Conservation (phyloP, 371 early-diverging fungal genomes). For the Lichtheimia ramosa region DNA sequence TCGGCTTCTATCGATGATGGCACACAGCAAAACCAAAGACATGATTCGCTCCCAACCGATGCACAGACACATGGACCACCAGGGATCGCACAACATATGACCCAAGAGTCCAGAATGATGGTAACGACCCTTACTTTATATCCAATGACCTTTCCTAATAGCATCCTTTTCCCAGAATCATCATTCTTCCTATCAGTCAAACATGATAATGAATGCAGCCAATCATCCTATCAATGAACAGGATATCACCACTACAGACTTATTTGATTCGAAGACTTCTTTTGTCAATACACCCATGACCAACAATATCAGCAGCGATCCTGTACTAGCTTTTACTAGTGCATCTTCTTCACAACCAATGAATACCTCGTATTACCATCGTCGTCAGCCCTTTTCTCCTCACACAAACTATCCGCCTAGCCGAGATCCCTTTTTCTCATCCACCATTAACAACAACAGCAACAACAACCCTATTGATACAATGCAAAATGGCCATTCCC, state of each 20-base stretch:
- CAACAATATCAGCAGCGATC: background rate
- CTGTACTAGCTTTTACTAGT: background rate
- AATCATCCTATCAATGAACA: background rate
- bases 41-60: background rate
- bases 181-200: too few relatives aligned
- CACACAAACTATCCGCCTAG: too few relatives aligned
- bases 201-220: background rate
- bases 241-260: background rate
- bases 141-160: background rate
- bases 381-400: background rate
- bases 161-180: background rate
- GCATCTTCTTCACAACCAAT: background rate
- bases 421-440: too few relatives aligned
- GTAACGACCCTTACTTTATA: background rate
- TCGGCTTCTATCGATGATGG: background rate
- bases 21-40: background rate
- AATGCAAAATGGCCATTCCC: conserved; percentile 2
- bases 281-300: background rate
- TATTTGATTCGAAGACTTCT: background rate
- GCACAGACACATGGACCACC: conserved; percentile 2
- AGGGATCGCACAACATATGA: background rate
- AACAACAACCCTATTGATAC: too few relatives aligned
- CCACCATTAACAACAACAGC: too few relatives aligned
- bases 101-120: background rate
- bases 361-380: background rate